Evolutionary conservation across 768 basidiomycete species (phyloP), one percentile per base, ranked within the genome.

Genomic region (Auriscalpium microsporum): DNA sequence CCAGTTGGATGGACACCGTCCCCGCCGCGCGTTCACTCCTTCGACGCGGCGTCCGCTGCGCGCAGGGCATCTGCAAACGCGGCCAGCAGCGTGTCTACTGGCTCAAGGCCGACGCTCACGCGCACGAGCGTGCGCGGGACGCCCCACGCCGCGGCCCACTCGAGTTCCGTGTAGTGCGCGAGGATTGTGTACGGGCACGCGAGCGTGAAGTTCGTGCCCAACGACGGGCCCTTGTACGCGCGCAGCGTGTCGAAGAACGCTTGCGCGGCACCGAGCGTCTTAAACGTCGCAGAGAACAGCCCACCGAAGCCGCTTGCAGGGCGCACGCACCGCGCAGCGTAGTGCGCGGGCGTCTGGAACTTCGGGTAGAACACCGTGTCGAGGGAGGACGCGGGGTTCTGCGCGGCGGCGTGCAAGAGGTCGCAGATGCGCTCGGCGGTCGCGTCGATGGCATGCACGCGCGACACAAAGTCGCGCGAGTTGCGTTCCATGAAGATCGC

Each of bases 401-500:
- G 53, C 0, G 85, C 85, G 48, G 78, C 81, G 2, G 80, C 75
- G 40, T 75, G 78, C 33, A 99, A 75, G 67, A 86, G 82, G 53
- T 89, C 86, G 69, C 92, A 94, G 55, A 94, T 74, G 45, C 79
- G 80, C 66, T 91, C 84, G 4, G 94, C 76, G 68, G 95, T 98
- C 35, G 69, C 68, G 68, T 98, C 91, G 69, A 95, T 91, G 52
- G 74, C 67, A 54, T 75, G 75, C 61, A 93, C 78, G 53, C 95
- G 90, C 8, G 73, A 75, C 51, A 77, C 71, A 74, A 95, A 97
- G 71, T 96, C 86, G 50, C 95, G 90, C 16, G 95, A 98, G 72
- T 99, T 99, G 61, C 94, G 88, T 67, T 99, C 95, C 88, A 99
- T 89, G 76, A 84, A 95, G 54, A 97, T 82, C 44, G 90, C 93